Percentiles rank a stretch among this genome's conserved stretches.
phyloP scores from a whole-genome alignment of 495 filamentous ascomycete genomes.

The Xylaria flabelliformis region DNA sequence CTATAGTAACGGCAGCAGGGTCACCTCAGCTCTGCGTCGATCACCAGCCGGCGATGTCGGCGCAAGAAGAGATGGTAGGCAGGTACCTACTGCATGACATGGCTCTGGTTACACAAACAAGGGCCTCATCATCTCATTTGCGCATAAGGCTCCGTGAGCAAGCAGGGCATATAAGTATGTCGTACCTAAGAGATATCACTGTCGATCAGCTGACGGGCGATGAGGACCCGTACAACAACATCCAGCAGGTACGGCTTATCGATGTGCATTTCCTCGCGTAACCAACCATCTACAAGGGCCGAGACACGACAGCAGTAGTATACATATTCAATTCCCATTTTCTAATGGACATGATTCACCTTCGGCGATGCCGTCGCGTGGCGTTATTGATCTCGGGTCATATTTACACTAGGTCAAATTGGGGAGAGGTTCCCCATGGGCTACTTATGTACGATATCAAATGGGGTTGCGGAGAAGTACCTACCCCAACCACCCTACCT shows the following conservation, averaged over 20 bases:
- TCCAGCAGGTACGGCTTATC: neutral
- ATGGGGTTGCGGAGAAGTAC: conserved; percentile 16
- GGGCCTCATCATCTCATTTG: neutral
- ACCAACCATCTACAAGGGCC: neutral
- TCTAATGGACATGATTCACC: neutral
- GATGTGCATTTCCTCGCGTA: neutral
- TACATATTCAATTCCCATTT: neutral
- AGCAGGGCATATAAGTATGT: neutral
- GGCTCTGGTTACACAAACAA: neutral
- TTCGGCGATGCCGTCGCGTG: conserved; percentile 10
- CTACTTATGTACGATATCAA: neutral
- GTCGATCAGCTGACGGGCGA: conserved; percentile 20
- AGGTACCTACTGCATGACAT: neutral
- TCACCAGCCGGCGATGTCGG: neutral
- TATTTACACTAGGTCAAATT: neutral
- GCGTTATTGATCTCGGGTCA: neutral
- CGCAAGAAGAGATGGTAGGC: neutral
- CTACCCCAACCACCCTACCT: too few relatives aligned
- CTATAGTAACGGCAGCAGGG: conserved; percentile 1
- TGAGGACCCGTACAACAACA: neutral
- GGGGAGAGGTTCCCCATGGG: conserved; percentile 2
- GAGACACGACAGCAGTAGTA: neutral
- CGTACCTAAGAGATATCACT: neutral
- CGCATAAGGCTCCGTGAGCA: neutral
- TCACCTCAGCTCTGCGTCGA: neutral